Conservation (phyloP, 1,284 basidiomycete species). For the Trichosporon coremiiforme region DNA sequence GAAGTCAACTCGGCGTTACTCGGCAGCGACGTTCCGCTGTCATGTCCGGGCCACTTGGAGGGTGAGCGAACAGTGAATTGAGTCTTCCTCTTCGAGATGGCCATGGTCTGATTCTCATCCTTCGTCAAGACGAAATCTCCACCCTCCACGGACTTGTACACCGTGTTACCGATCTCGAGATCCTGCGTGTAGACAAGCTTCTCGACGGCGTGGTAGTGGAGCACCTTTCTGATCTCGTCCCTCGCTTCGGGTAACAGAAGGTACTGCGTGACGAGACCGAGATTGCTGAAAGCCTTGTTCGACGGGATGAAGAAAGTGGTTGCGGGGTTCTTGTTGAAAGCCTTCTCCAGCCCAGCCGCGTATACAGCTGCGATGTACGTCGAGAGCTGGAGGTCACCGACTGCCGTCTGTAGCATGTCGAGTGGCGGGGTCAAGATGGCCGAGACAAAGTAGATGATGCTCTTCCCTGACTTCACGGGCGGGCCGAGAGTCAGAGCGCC, state of each 20-base stretch:
- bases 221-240: conserved; percentile 74
- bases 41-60: conserved; percentile 45
- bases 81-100: conserved; percentile 4
- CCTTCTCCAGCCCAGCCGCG: conserved; percentile 75
- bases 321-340: conserved; percentile 67
- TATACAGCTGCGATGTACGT: conserved; percentile 87
- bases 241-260: conserved; percentile 71
- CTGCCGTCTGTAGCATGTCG: conserved; percentile 77
- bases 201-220: conserved; percentile 81
- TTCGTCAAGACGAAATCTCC: conserved; percentile 52
- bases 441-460: conserved; percentile 87
- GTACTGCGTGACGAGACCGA: conserved; percentile 88
- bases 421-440: conserved; percentile 77
- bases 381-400: conserved; percentile 80
- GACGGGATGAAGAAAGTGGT: conserved; percentile 85
- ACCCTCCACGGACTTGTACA: conserved; percentile 55
- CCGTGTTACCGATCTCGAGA: conserved; percentile 43
- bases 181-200: conserved; percentile 72
- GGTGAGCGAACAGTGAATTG: conserved; percentile 41
- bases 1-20: conserved; percentile 51
- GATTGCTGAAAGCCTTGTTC: conserved; percentile 80
- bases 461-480: conserved; percentile 65
- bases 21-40: conserved; percentile 57
- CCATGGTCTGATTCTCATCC: conserved; percentile 32
- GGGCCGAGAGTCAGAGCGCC: conserved; percentile 78